Evolutionary conservation across 2,329 filamentous ascomycete genomes (phyloP), one percentile per base, ranked within the genome.

Genomic region (Aspergillus hortae): DNA sequence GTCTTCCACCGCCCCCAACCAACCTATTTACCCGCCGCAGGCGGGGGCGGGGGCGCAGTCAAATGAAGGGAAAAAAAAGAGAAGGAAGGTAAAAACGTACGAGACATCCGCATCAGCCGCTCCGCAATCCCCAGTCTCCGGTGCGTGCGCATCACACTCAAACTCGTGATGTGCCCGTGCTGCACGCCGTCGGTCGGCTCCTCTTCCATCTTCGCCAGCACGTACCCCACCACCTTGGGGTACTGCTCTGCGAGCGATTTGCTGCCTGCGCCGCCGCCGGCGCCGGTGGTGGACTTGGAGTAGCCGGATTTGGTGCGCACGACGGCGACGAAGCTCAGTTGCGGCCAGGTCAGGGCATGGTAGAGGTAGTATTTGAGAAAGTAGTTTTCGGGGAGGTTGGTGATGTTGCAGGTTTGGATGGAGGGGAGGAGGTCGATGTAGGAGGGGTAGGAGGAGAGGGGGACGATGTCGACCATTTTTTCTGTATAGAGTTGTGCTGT

Each of bases 351-450:
- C 61, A 97, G 85, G 14, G 92, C 92, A 76, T 99, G 94, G 83
- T 99, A 99, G 67, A 99, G 86, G 79, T 99, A 99, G 82, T 99
- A 99, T 82, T 99, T 99, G 76, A 96, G 89, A 74, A 97, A 97
- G 83, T 99, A 99, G 81, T 99, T 99, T 76, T 99, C 94, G 60
- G 94, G 94, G 49, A 99, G 83, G 79, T 99, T 99, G 72, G 95
- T 95, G 71, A 99, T 92, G 80, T 99, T 97, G 69, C 92, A 92
- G 74, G 95, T 91, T 77, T 99, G 94, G 70, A 99, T 88, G 58
- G 90, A 80, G 61, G 84, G 87, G 61, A 99, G 85, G 59, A 94
- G 79, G 60, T 92, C 88, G 75, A 99, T 95, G 77, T 97, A 73
- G 56, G 75, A 74, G 51, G 68, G 71, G 65, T 72, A 77, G 41